Evolutionary conservation across 768 basidiomycete genomes (phyloP), one percentile per base, ranked within the genome.

Genomic region (Xanthoconium purpureum): DNA sequence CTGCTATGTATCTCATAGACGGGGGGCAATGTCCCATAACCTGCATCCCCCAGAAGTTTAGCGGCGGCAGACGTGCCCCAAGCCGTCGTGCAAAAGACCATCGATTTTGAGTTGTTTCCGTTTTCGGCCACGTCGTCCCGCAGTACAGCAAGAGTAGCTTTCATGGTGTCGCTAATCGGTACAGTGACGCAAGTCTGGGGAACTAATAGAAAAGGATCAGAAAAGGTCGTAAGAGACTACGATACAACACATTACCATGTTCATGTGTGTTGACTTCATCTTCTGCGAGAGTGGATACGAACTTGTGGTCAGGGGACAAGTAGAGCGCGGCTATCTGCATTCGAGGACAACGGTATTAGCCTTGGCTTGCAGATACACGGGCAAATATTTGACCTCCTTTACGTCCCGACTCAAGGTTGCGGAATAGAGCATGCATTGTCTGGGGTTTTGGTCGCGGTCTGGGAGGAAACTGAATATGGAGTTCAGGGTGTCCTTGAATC

Each of bases 381-480:
- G 24, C 13, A 44, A 43, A 33, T 53, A 50, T 51, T 73, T 62
- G 54, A 83, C 78, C 69, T 79, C 66, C 52, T 79, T 79, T 28
- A 90, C 84, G 43, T 87, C 85, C n/a, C 80, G 72, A 52, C 86
- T 84, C 73, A 91, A 80, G 0, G 89, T 90, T 1, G 88, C 89
- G 5, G 87, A 88, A 66, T 88, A 91, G 73, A 81, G 72, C 77
- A 89, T 58, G 69, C 85, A 74, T 74, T 84, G 88, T 56, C 87
- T 79, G 5, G 79, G 82, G 11, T 84, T 77, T 56, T 79, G 74
- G 47, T 75, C 77, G 43, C 71, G 69, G 33, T 74, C 60, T 2
- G 80, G 80, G 36, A 81, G 65, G 55, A 64, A 68, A 0, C 56
- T 29, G 10, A 87, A 67, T 52, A 91, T 87, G 52, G 84, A 83